Conservation (phyloP, 176 grass and related monocot genomes). For the Coix lacrymajobi region DNA sequence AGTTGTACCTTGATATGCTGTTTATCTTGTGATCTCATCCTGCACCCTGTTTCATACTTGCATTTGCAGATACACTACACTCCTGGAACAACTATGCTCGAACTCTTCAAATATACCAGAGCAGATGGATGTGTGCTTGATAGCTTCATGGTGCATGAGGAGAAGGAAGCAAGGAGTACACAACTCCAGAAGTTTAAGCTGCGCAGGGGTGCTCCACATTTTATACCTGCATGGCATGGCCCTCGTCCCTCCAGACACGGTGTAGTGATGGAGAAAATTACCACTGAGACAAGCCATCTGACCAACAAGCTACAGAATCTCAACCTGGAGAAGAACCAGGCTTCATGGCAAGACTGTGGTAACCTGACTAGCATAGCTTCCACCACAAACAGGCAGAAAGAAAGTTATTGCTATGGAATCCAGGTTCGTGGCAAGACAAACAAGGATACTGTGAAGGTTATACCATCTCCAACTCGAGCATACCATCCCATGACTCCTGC, state of each 20-base stretch:
- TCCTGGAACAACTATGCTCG: conserved; percentile 61
- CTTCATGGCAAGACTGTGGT: conserved; percentile 4
- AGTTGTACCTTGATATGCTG: background rate
- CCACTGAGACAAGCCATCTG: background rate
- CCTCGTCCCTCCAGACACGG: background rate
- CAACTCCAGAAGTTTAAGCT: conserved; percentile 26
- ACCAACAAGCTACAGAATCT: background rate
- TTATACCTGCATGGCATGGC: conserved; percentile 36
- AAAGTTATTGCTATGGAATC: background rate
- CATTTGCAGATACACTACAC: conserved; percentile 52
- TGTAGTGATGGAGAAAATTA: background rate
- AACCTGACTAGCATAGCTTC: background rate
- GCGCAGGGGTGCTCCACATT: conserved; percentile 41
- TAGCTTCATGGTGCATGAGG: conserved; percentile 58
- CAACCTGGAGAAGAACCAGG: conserved; percentile 12
- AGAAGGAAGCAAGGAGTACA: conserved; percentile 44
- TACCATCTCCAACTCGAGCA: background rate
- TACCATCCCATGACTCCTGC: background rate
- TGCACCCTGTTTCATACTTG: background rate
- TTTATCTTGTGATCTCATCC: conserved; percentile 30
- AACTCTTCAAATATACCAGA: conserved; percentile 58
- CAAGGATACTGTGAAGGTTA: conserved; percentile 2
- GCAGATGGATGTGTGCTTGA: conserved; percentile 43
- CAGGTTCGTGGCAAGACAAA: background rate
- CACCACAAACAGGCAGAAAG: background rate